Conservation (phyloP, 1,284 basidiomycete genomes). For the Sutorius eximius region DNA sequence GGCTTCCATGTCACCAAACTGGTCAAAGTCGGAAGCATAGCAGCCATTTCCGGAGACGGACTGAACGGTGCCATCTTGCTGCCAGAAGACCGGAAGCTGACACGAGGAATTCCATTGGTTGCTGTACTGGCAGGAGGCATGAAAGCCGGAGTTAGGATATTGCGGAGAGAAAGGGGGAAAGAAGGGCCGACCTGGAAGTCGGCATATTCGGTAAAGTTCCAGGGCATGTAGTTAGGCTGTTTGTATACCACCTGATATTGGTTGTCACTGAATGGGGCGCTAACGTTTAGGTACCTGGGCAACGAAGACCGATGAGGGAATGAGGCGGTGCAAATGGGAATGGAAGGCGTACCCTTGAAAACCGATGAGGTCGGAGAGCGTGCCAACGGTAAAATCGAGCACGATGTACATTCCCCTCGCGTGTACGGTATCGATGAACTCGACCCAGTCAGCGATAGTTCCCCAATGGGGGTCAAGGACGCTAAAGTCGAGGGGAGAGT, state of each 20-base stretch:
- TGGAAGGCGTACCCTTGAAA: conserved; percentile 63
- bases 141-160: not conserved
- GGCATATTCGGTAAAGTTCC: conserved; percentile 81
- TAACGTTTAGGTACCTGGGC: conserved; percentile 70
- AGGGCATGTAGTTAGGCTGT: conserved; percentile 71
- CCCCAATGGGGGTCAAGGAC: conserved; percentile 91
- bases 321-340: conserved; percentile 1
- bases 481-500: conserved; percentile 88
- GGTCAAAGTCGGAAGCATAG: conserved; percentile 82
- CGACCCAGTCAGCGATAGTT: conserved; percentile 74
- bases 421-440: conserved; percentile 75
- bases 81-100: conserved; percentile 75
- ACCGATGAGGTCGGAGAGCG: conserved; percentile 85
- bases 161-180: not conserved
- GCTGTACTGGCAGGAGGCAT: conserved; percentile 42
- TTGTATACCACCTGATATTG: conserved; percentile 82
- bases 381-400: conserved; percentile 90
- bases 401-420: conserved; percentile 85
- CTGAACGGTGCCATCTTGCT: conserved; percentile 67
- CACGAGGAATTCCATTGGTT: conserved; percentile 76
- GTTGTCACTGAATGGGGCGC: conserved; percentile 73
- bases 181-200: conserved; percentile 64
- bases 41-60: conserved; percentile 63
- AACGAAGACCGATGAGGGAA: conserved; percentile 16
- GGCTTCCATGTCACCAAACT: conserved; percentile 93